These are phyloP conservation scores for Alternaria angustiovoidea DNA, from an alignment of 2,329 filamentous ascomycete species.

Conservation along the genomic window DNA sequence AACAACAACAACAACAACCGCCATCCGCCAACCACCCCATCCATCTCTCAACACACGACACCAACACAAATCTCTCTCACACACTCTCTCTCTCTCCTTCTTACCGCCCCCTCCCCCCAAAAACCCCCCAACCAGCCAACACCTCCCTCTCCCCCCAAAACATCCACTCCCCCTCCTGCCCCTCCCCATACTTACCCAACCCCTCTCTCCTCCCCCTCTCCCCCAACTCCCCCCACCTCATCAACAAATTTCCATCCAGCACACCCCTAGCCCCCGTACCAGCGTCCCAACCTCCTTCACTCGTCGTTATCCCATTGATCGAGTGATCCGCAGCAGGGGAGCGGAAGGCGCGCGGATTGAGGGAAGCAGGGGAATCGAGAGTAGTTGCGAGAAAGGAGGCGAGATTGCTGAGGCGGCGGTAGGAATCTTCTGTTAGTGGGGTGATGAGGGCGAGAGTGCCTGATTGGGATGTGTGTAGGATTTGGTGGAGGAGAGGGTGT, in stretches of 20 bases:
- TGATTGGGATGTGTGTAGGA: slow-evolving; percentile 58
- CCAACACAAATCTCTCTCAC: not conserved
- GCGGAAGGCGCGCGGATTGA: slow-evolving; percentile 85
- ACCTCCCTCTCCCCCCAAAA: slow-evolving; percentile 74
- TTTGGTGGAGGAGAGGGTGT: slow-evolving; percentile 33
- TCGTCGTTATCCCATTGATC: slow-evolving; percentile 29
- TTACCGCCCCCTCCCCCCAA: slow-evolving; percentile 31
- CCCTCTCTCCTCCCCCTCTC: slow-evolving; percentile 76
- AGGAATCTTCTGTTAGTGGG: slow-evolving; percentile 78
- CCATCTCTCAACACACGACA: not conserved
- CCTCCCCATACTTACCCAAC: slow-evolving; percentile 74
- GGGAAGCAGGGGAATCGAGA: slow-evolving; percentile 74
- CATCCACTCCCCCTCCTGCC: slow-evolving; percentile 67
- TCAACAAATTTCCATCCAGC: slow-evolving; percentile 79
- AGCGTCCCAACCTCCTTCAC: slow-evolving; percentile 41
- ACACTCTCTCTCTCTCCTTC: not conserved
- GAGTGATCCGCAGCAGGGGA: slow-evolving; percentile 52
- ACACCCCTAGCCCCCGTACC: slow-evolving; percentile 67
- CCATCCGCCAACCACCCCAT: too few relatives aligned
- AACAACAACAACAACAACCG: too few relatives aligned
- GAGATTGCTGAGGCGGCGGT: slow-evolving; percentile 83
- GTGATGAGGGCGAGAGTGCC: slow-evolving; percentile 81
- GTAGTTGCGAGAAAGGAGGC: slow-evolving; percentile 80
- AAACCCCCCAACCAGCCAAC: slow-evolving; percentile 70
- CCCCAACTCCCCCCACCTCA: slow-evolving; percentile 78